Percentiles rank a stretch among this genome's conserved stretches.
Conservation (phyloP, 805 yeast genomes). For the Hanseniaspora mollemarum region DNA sequence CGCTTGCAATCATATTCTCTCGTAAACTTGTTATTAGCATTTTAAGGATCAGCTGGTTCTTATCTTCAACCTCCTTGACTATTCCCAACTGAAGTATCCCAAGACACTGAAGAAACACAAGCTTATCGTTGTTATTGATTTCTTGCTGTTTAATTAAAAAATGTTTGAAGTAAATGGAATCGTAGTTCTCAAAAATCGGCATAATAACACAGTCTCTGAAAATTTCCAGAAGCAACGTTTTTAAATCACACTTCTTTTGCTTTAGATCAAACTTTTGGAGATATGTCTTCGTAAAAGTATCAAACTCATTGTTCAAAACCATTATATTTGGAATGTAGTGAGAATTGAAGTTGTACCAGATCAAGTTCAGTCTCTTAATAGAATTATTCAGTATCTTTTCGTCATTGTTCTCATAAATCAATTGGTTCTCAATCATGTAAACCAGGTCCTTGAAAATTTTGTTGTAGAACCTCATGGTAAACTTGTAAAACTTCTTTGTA, state of each 20-base stretch:
- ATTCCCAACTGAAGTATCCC: slow-evolving; percentile 33
- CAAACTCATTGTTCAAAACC: slow-evolving; percentile 51
- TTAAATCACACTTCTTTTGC: slow-evolving; percentile 24
- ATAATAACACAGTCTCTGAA: slow-evolving; percentile 45
- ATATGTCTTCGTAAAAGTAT: slow-evolving; percentile 23
- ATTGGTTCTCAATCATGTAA: slow-evolving; percentile 31
- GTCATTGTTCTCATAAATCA: slow-evolving; percentile 28
- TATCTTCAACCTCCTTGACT: slow-evolving; percentile 40
- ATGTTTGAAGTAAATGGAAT: slow-evolving; percentile 26
- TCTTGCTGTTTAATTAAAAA: slow-evolving; percentile 31
- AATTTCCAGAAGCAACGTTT: slow-evolving; percentile 34
- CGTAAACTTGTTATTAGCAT: slow-evolving; percentile 34
- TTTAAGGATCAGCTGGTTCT: slow-evolving; percentile 49
- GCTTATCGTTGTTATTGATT: slow-evolving; percentile 33
- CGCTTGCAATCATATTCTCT: slow-evolving; percentile 25
- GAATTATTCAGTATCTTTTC: slow-evolving; percentile 31
- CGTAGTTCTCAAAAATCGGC: slow-evolving; percentile 40
- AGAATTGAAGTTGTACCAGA: slow-evolving; percentile 51
- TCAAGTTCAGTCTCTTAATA: slow-evolving; percentile 30
- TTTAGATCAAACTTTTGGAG: slow-evolving; percentile 24
- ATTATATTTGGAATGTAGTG: slow-evolving; percentile 47
- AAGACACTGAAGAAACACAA: slow-evolving; percentile 48
- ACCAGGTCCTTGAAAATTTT: slow-evolving; percentile 8
- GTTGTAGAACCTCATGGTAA: slow-evolving; percentile 5
- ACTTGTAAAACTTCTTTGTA: background rate